These are phyloP conservation scores for Buxus sempervirens DNA, from an alignment of 164 flowering plant genomes.

Conservation along the genomic window DNA sequence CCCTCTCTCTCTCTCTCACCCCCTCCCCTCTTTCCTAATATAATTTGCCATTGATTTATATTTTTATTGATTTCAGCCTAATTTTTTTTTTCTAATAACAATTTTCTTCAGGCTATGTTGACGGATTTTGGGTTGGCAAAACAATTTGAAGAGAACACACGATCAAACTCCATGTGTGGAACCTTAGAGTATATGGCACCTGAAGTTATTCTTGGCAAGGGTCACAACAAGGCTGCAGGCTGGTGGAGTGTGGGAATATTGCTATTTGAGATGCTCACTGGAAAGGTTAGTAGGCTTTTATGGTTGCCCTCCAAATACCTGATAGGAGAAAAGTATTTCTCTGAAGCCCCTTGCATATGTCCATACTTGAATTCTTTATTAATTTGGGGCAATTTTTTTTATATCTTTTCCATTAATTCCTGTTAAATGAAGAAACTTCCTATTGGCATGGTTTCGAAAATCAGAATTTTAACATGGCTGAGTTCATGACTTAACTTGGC, in stretches of 20 bases:
- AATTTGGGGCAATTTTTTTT: too few relatives aligned
- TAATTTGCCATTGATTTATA: background rate
- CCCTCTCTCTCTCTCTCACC: background rate
- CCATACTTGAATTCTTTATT: too few relatives aligned
- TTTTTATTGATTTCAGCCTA: background rate
- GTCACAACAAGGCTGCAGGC: constrained; percentile 92
- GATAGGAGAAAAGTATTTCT: too few relatives aligned
- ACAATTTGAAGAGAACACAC: constrained; percentile 64
- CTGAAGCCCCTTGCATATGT: too few relatives aligned
- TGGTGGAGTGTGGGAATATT: constrained; percentile 99
- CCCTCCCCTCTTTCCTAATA: background rate
- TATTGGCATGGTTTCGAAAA: too few relatives aligned
- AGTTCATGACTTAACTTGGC: too few relatives aligned
- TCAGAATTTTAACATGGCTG: too few relatives aligned
- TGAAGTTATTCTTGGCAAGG: constrained; percentile 85
- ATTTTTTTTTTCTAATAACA: too few relatives aligned
- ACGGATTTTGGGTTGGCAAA: constrained; percentile 99
- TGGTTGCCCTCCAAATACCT: too few relatives aligned
- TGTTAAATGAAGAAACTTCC: too few relatives aligned
- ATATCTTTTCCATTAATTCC: too few relatives aligned
- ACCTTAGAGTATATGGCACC: constrained; percentile 94
- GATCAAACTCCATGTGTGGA: constrained; percentile 90
- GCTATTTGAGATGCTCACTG: constrained; percentile 90
- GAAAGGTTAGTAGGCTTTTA: constrained; percentile 53
- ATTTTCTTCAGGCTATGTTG: constrained; percentile 53